Evolutionary conservation across 2,329 filamentous ascomycete species (phyloP).

Genomic region (Capronia coronata): DNA sequence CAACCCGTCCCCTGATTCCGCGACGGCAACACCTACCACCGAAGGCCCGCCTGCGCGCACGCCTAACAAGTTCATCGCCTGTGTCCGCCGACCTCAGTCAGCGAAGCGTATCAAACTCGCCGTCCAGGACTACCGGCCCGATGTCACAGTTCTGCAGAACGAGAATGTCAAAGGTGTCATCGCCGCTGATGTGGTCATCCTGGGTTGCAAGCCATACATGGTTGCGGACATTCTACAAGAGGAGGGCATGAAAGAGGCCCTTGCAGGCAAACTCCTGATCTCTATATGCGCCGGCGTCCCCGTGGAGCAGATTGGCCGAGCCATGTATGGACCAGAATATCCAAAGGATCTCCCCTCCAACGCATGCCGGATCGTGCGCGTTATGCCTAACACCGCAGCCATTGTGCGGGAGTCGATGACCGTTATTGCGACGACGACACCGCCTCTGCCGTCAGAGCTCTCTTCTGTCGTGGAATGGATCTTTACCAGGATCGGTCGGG

Average conservation of each 20-base stretch:
- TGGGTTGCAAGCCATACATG: conserved; percentile 76
- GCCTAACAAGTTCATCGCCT: conserved; percentile 72
- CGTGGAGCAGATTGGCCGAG: conserved; percentile 56
- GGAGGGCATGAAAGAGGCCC: conserved; percentile 61
- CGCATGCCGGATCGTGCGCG: conserved; percentile 57
- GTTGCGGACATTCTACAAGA: conserved; percentile 57
- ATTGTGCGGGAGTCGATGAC: conserved; percentile 77
- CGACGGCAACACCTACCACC: conserved; percentile 34
- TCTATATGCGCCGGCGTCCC: conserved; percentile 74
- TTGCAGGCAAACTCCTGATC: conserved; percentile 73
- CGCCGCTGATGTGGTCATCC: conserved; percentile 65
- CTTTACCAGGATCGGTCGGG: conserved; percentile 46
- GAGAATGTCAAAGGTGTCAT: conserved; percentile 63
- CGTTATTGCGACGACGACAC: conserved; percentile 57
- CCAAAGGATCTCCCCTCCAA: conserved; percentile 41
- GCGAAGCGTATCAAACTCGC: conserved; percentile 62
- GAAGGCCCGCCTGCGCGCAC: conserved; percentile 48
- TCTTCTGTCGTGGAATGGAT: conserved; percentile 49
- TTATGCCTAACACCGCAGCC: conserved; percentile 79
- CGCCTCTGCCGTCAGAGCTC: conserved; percentile 42
- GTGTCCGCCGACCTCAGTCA: conserved; percentile 64
- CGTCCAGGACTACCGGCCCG: conserved; percentile 52
- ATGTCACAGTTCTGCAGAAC: conserved; percentile 62
- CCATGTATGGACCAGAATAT: conserved; percentile 38
- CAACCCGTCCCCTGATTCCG: conserved; percentile 36